A percentile compares a stretch with the other conserved stretches of the same genome.
phyloP scores from a whole-genome alignment of 306 rosid species.

The Corylus avellana region DNA sequence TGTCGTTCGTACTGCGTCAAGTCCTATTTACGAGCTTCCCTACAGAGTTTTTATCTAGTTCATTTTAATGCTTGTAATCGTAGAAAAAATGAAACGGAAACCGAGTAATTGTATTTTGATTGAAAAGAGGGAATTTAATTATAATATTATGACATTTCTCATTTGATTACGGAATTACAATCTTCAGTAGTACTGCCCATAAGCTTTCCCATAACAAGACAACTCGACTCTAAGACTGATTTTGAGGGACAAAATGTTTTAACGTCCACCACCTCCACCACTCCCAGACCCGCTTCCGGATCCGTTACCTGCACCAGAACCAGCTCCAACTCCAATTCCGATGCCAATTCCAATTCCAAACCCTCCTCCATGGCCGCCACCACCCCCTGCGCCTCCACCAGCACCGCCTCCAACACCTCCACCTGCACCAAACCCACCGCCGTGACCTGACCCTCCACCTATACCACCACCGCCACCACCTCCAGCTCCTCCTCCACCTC shows the following conservation, averaged over 20 bases:
- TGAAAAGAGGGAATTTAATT: no score
- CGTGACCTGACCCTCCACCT: slow-evolving; percentile 39
- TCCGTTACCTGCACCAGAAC: slow-evolving; percentile 26
- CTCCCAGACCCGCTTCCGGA: slow-evolving; percentile 37
- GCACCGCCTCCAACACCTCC: slow-evolving; percentile 42
- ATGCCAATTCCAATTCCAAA: slow-evolving; percentile 36
- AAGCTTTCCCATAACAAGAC: neutral
- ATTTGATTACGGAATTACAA: neutral
- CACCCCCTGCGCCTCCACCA: slow-evolving; percentile 25
- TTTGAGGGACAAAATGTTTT: neutral
- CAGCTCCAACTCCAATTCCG: slow-evolving; percentile 49
- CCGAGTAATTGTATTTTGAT: no score
- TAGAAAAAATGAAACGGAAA: no score
- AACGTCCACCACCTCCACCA: slow-evolving; percentile 45
- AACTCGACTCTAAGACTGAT: neutral
- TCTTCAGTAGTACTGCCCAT: no score
- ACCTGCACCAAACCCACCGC: slow-evolving; percentile 47
- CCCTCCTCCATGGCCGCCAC: slow-evolving; percentile 31
- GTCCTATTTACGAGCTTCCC: no score
- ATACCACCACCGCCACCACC: slow-evolving; percentile 25
- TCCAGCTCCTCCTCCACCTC: slow-evolving; percentile 35
- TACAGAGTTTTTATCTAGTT: no score
- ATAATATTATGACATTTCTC: neutral
- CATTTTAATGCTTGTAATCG: no score
- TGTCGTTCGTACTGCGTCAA: no score